A percentile compares a stretch with the other conserved stretches of the same genome.
These are phyloP conservation scores for Sicyos baderoa DNA, from an alignment of 306 rosid species.

Conservation along the genomic window DNA sequence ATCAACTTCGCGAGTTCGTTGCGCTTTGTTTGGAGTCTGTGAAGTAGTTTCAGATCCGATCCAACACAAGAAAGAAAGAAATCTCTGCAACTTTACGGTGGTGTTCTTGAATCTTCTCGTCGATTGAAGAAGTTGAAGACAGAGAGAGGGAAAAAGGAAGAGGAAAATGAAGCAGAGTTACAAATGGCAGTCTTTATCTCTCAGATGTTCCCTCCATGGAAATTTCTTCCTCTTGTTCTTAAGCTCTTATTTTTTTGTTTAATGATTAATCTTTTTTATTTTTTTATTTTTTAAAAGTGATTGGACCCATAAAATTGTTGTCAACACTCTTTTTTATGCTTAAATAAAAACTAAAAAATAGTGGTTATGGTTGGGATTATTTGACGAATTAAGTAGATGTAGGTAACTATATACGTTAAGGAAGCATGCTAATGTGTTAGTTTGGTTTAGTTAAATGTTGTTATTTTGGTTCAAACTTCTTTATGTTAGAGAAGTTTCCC, in stretches of 20 bases:
- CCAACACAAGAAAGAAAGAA: constrained; percentile 29
- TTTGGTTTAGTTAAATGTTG: too few relatives aligned
- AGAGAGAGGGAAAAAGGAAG: constrained; percentile 23
- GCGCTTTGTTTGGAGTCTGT: constrained; percentile 26
- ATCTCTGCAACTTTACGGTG: constrained; percentile 4
- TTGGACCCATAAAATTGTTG: too few relatives aligned
- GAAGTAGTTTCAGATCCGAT: constrained; percentile 68
- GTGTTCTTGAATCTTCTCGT: neutral
- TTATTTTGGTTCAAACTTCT: too few relatives aligned
- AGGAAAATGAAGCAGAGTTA: neutral
- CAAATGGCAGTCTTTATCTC: constrained; percentile 25
- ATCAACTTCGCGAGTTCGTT: constrained; percentile 36
- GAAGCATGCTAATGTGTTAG: too few relatives aligned
- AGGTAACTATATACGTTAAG: too few relatives aligned
- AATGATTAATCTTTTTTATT: neutral
- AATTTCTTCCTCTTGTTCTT: constrained; percentile 10
- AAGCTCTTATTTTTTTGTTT: constrained; percentile 27
- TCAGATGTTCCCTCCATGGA: constrained; percentile 22
- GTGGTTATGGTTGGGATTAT: too few relatives aligned
- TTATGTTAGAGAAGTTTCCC: too few relatives aligned
- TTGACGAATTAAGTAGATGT: too few relatives aligned
- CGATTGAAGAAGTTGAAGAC: constrained; percentile 9
- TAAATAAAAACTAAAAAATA: too few relatives aligned
- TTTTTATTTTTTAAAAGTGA: neutral
- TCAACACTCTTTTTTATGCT: too few relatives aligned